Base-by-base conservation (phyloP, 2,329 filamentous ascomycete genomes). In the Talaromyces sp. region DNA sequence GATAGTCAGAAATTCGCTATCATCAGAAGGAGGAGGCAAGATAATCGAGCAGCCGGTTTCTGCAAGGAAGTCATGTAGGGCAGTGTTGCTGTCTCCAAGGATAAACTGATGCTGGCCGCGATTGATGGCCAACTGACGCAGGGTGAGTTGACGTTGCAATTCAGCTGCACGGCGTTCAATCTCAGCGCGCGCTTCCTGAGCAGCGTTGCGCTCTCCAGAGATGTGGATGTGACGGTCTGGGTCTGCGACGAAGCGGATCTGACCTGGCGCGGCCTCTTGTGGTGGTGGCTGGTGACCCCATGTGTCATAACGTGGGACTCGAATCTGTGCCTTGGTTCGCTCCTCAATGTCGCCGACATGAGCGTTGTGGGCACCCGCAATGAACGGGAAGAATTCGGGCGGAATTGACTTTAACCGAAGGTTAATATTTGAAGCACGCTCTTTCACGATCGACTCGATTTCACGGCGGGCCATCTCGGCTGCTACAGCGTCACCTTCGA, bases 21-120 rank as follows among this genome's bases (percentile, higher is more conserved):
- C 91, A 62, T 91, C 88, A 27, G 89, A 87, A 29, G 84, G 84
- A 7, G 92, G 86, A 62, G 89, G 94, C 54, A 98, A 80, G 65
- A 98, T 86, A 67, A 98, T 89, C 51, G 91, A 87, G 78, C 95
- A 99, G 68, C 94, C 94, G 65, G 95, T 98, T 73, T 97, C 88
- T 54, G 89, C 85, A 69, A 97, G 88, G 82, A 99, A 97, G 54
- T 97, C 88, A 65, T 97, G 88, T 38, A 92, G 83, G 19, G 91
- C 88, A 68, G 91, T 86, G 67, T 91, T 93, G 68, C 89, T 86
- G 68, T 94, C 89, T 61, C 94, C 94, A 68, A 97, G 89, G 74
- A 99, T 95, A 82, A 97, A 98, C 76, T 96, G 93, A 76, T 98
- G 95, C 61, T 92, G 89, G 58, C 92, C 92, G 68, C 90, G 89